phyloP scores from a whole-genome alignment of 176 grass and related monocot species.

The Dactylis glomerata region DNA sequence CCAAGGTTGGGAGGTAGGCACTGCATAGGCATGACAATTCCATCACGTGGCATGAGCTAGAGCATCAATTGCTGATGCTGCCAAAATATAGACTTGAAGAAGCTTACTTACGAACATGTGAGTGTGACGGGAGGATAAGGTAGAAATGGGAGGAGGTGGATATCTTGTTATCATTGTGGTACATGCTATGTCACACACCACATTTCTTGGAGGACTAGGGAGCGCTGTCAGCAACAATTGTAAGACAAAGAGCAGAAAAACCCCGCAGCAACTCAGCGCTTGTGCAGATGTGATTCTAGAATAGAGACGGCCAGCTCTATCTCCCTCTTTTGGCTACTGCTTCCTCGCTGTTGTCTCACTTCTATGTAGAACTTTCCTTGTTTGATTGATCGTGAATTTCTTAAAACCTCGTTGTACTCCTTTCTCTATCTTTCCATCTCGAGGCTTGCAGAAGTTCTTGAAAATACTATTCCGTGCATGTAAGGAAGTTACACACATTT shows the following conservation, averaged over 20 bases:
- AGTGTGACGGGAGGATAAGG: background rate
- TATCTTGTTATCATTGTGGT: background rate
- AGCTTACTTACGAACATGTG: background rate
- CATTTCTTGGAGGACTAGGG: background rate
- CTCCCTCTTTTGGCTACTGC: constrained; percentile 5
- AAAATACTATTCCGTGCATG: background rate
- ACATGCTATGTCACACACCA: background rate
- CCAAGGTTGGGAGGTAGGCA: background rate
- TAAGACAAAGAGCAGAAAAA: background rate
- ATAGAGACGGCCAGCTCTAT: background rate
- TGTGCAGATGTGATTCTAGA: background rate
- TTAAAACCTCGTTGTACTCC: background rate
- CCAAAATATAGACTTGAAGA: background rate
- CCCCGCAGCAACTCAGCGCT: background rate
- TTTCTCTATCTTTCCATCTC: background rate
- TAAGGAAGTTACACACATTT: background rate
- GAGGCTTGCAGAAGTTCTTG: background rate
- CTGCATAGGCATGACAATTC: background rate
- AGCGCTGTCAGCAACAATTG: background rate
- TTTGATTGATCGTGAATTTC: background rate
- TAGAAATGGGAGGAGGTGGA: background rate
- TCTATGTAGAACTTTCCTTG: background rate
- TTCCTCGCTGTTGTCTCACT: background rate
- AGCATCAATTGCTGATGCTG: background rate
- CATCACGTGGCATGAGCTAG: background rate